Evolutionary conservation across 2,329 filamentous ascomycete genomes (phyloP).

Genomic region (Coleophoma crateriformis): DNA sequence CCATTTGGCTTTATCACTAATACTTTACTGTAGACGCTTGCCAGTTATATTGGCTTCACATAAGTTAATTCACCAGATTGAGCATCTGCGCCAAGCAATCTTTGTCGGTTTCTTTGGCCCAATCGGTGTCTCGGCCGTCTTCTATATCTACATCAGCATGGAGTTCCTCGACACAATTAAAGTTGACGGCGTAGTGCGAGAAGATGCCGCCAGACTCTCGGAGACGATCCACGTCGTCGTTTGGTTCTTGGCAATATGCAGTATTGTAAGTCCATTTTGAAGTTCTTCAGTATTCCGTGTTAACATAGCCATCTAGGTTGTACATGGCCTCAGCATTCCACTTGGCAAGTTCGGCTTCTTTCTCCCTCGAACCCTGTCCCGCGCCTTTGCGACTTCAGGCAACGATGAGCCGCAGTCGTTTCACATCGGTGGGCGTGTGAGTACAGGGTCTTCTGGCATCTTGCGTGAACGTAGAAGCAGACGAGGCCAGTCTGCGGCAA

Average conservation of each 20-base stretch:
- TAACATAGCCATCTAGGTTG: conserved; percentile 40
- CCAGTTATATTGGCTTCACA: conserved; percentile 73
- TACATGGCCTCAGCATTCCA: conserved; percentile 79
- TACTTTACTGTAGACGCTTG: conserved; percentile 40
- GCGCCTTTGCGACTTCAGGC: conserved; percentile 19
- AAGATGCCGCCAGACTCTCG: conserved; percentile 59
- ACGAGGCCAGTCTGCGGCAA: conserved; percentile 6
- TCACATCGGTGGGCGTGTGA: conserved; percentile 7
- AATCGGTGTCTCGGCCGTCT: conserved; percentile 84
- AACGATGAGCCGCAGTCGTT: conserved; percentile 11
- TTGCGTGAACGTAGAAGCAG: conserved; percentile 13
- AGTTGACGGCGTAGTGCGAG: conserved; percentile 53
- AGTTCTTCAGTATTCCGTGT: conserved; percentile 3
- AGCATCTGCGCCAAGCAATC: conserved; percentile 65
- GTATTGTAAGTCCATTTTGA: conserved; percentile 54
- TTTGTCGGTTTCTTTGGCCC: conserved; percentile 94
- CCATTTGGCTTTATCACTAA: neutral
- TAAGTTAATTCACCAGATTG: conserved; percentile 73
- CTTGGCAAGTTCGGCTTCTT: conserved; percentile 58
- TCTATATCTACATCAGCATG: conserved; percentile 77
- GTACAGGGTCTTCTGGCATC: conserved; percentile 5
- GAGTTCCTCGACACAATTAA: conserved; percentile 64
- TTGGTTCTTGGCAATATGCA: conserved; percentile 82
- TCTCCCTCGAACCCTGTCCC: conserved; percentile 57
- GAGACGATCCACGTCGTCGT: conserved; percentile 69